Conservation (phyloP, 768 basidiomycete genomes). For the Psilocybe sp. region DNA sequence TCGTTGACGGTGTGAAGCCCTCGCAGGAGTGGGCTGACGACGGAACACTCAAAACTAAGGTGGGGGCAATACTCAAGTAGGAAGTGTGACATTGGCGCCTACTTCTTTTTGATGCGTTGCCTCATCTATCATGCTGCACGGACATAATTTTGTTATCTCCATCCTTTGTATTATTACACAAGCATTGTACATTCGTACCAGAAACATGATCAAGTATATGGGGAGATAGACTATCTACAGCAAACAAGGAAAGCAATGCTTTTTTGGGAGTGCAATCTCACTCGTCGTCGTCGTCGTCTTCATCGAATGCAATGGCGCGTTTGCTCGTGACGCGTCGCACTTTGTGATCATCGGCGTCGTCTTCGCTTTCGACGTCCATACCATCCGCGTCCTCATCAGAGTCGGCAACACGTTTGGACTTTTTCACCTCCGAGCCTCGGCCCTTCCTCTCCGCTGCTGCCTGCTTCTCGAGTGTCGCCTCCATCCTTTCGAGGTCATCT, state of each 20-base stretch:
- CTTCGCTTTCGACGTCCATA: slow-evolving; percentile 78
- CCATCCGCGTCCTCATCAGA: slow-evolving; percentile 37
- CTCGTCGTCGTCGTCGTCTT: slow-evolving; percentile 60
- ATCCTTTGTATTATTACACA: neutral
- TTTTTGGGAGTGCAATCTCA: neutral
- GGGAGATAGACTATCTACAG: neutral
- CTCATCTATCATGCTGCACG: slow-evolving; percentile 1
- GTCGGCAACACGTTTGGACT: slow-evolving; percentile 22
- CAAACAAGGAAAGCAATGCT: neutral
- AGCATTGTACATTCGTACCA: slow-evolving; percentile 2
- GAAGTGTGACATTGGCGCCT: neutral
- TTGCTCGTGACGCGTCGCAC: slow-evolving; percentile 54
- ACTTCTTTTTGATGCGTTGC: neutral
- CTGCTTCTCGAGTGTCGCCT: slow-evolving; percentile 63
- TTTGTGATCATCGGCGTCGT: slow-evolving; percentile 67
- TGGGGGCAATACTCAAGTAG: slow-evolving; percentile 30
- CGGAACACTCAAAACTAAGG: slow-evolving; percentile 45
- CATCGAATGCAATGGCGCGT: slow-evolving; percentile 60
- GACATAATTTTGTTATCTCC: neutral
- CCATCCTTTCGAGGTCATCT: slow-evolving; percentile 70
- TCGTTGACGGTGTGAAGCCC: slow-evolving; percentile 73
- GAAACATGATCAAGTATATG: neutral
- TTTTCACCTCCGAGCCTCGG: slow-evolving; percentile 25
- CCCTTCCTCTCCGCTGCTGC: slow-evolving; percentile 44
- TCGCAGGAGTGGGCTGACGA: slow-evolving; percentile 54